Conservation (phyloP, 805 yeast genomes). For the Candida ovalis region DNA sequence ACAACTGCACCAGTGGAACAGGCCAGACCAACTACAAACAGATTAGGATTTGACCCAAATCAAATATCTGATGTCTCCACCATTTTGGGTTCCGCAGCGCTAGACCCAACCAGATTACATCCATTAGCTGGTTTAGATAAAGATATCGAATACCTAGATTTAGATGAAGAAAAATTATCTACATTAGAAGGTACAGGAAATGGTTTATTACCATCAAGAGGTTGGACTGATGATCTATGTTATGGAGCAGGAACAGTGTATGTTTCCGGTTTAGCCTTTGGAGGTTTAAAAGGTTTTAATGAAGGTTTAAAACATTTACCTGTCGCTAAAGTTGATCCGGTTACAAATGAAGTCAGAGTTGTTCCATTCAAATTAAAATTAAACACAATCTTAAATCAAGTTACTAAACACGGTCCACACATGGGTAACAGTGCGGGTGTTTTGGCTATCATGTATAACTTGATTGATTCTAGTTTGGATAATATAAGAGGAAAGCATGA, state of each 20-base stretch:
- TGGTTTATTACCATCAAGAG: constrained; percentile 91
- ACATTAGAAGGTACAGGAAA: constrained; percentile 77
- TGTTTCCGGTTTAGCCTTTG: constrained; percentile 77
- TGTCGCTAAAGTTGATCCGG: constrained; percentile 53
- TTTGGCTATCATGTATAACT: constrained; percentile 82
- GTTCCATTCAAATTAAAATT: constrained; percentile 78
- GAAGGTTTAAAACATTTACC: constrained; percentile 84
- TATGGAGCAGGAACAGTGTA: constrained; percentile 97
- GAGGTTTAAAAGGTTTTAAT: constrained; percentile 84
- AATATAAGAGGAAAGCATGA: constrained; percentile 86
- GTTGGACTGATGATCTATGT: constrained; percentile 96
- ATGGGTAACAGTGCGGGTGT: constrained; percentile 95
- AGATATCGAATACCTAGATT: constrained; percentile 84
- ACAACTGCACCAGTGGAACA: constrained; percentile 7
- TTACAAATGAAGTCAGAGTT: constrained; percentile 44
- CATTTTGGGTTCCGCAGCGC: constrained; percentile 55
- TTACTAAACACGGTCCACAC: constrained; percentile 94
- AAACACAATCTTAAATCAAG: constrained; percentile 85
- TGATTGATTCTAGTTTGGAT: constrained; percentile 77
- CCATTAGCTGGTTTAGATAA: constrained; percentile 91
- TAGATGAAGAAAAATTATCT: constrained; percentile 78
- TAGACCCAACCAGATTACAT: constrained; percentile 73
- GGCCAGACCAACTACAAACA: constrained; percentile 28
- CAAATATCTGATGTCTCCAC: constrained; percentile 60
- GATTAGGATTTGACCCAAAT: constrained; percentile 63